These are phyloP conservation scores for Termitomyces titanicus DNA, from an alignment of 768 basidiomycete species.

Conservation along the genomic window DNA sequence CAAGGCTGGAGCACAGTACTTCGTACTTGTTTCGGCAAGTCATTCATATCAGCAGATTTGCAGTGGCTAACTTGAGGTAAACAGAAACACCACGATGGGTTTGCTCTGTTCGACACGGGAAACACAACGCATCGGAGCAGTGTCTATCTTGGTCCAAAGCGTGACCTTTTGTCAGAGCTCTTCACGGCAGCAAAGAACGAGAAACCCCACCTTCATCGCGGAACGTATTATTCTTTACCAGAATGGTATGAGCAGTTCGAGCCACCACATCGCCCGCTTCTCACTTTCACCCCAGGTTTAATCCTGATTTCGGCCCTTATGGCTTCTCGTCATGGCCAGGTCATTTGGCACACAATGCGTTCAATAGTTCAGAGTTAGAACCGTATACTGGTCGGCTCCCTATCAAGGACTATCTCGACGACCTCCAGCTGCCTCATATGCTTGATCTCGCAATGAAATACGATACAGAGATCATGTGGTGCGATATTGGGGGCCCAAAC, in stretches of 20 bases:
- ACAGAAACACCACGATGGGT: slow-evolving; percentile 65
- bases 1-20: slow-evolving; percentile 57
- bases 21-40: slow-evolving; percentile 50
- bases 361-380: slow-evolving; percentile 41
- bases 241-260: slow-evolving; percentile 37
- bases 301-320: slow-evolving; percentile 48
- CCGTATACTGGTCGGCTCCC: slow-evolving; percentile 49
- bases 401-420: slow-evolving; percentile 49
- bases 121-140: slow-evolving; percentile 50
- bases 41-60: background rate
- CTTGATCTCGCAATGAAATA: slow-evolving; percentile 41
- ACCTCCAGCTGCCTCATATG: slow-evolving; percentile 52
- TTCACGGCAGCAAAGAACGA: slow-evolving; percentile 45
- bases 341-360: slow-evolving; percentile 48
- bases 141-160: slow-evolving; percentile 44
- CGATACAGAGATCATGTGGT: slow-evolving; percentile 59
- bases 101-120: slow-evolving; percentile 50
- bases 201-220: slow-evolving; percentile 49
- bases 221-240: slow-evolving; percentile 55
- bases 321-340: slow-evolving; percentile 53
- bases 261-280: background rate
- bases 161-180: slow-evolving; percentile 49
- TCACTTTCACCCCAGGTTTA: slow-evolving; percentile 36
- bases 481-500: slow-evolving; percentile 53
- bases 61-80: background rate